phyloP scores from a whole-genome alignment of 768 basidiomycete species.

The Albatrellus ellisii region DNA sequence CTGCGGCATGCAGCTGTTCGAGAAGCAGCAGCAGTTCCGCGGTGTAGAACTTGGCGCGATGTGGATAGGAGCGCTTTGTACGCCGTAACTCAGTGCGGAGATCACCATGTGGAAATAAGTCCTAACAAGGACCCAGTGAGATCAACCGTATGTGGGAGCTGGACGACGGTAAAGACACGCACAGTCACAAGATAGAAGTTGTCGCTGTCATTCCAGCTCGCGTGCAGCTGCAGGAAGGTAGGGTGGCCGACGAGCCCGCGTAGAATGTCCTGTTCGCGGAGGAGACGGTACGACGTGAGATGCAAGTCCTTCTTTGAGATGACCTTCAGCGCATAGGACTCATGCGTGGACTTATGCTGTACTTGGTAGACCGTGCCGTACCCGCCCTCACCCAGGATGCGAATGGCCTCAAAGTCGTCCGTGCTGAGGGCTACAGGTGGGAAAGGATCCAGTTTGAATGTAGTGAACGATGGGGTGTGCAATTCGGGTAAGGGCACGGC shows the following conservation, averaged over 20 bases:
- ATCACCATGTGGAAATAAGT: neutral
- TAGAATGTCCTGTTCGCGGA: neutral
- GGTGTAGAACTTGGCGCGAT: neutral
- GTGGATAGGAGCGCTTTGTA: neutral
- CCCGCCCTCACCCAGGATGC: conserved; percentile 3
- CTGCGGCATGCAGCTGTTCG: neutral
- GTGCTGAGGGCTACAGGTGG: neutral
- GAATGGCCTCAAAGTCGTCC: conserved; percentile 1
- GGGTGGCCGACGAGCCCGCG: neutral
- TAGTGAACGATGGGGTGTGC: too few relatives aligned
- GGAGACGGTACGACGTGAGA: neutral
- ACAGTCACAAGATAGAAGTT: conserved; percentile 2
- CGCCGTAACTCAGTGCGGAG: conserved; percentile 1
- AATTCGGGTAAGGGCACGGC: too few relatives aligned
- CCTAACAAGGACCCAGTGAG: neutral
- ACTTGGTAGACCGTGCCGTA: conserved; percentile 2
- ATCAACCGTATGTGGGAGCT: neutral
- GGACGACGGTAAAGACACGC: neutral
- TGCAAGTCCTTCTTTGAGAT: neutral
- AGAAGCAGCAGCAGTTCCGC: conserved; percentile 3
- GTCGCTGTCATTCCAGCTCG: conserved; percentile 5
- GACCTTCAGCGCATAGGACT: conserved; percentile 1
- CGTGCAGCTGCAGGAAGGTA: conserved; percentile 1
- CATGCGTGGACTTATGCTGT: neutral
- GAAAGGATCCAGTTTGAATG: too few relatives aligned